Evolutionary conservation across 495 filamentous ascomycete genomes (phyloP).

Genomic region (Neurospora africana): DNA sequence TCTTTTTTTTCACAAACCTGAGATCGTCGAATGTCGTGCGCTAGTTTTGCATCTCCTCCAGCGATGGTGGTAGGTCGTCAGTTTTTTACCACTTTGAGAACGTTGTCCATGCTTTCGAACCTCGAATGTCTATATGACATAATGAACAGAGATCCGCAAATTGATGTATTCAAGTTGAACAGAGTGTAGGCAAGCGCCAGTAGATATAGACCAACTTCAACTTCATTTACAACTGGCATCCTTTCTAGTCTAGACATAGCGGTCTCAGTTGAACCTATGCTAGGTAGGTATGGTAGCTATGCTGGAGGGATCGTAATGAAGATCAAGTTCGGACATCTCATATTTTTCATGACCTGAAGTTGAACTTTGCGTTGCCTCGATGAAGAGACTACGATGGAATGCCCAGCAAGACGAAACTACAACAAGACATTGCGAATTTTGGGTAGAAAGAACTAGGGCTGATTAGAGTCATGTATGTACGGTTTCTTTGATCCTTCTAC

Average conservation of each 20-base stretch:
- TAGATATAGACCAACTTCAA: not conserved
- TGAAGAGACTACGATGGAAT: not conserved
- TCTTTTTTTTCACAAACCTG: not conserved
- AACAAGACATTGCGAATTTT: not conserved
- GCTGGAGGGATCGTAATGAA: not conserved
- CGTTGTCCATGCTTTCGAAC: not conserved
- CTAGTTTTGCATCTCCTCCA: not conserved
- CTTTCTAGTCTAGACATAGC: not conserved
- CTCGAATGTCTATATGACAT: rapidly evolving
- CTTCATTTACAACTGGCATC: not conserved
- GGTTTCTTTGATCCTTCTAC: not conserved
- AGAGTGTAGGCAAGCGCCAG: no score
- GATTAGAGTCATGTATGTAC: not conserved
- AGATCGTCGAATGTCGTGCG: not conserved
- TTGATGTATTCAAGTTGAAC: no score
- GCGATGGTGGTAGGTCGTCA: not conserved
- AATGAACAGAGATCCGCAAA: not conserved
- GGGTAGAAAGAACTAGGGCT: not conserved
- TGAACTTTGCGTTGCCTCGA: not conserved
- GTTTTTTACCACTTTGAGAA: not conserved
- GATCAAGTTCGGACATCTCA: not conserved
- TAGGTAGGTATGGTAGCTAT: no score
- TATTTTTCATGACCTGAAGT: not conserved
- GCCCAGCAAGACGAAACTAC: not conserved
- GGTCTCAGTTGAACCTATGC: not conserved